phyloP scores from a whole-genome alignment of 495 filamentous ascomycete genomes.

The Tuber aestivum region DNA sequence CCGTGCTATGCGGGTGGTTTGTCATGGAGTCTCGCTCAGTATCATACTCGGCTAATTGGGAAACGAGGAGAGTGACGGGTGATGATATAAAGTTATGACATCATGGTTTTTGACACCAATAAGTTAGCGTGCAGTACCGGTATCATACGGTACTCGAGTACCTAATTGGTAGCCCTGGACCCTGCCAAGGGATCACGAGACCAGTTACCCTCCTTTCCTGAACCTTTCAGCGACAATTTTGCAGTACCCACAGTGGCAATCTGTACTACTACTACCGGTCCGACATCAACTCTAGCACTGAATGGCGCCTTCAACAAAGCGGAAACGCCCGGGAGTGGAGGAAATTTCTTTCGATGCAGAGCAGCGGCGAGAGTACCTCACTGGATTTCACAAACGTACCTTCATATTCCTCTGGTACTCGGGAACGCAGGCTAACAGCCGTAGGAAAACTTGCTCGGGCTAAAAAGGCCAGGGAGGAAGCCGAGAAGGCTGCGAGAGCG shows the following conservation, averaged over 20 bases:
- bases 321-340: background rate
- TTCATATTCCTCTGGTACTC: background rate
- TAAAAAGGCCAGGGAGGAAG: background rate
- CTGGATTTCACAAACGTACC: conserved; percentile 88
- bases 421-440: background rate
- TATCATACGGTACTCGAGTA: no score
- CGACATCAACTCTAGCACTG: background rate
- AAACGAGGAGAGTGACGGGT: background rate
- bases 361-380: conserved; percentile 74
- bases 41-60: background rate
- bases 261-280: background rate
- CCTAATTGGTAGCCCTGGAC: background rate
- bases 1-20: background rate
- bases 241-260: no score
- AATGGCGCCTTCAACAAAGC: background rate
- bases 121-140: no score
- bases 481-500: background rate
- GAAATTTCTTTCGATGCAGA: conserved; percentile 76
- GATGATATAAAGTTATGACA: no score
- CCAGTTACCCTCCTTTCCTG: background rate
- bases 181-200: background rate
- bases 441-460: background rate
- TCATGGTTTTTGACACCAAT: background rate
- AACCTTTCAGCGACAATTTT: background rate
- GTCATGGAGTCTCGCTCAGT: background rate